Percentiles rank a stretch among this genome's conserved stretches.
Evolutionary conservation across 768 basidiomycete species (phyloP).

Genomic region (Mycena haematopus): DNA sequence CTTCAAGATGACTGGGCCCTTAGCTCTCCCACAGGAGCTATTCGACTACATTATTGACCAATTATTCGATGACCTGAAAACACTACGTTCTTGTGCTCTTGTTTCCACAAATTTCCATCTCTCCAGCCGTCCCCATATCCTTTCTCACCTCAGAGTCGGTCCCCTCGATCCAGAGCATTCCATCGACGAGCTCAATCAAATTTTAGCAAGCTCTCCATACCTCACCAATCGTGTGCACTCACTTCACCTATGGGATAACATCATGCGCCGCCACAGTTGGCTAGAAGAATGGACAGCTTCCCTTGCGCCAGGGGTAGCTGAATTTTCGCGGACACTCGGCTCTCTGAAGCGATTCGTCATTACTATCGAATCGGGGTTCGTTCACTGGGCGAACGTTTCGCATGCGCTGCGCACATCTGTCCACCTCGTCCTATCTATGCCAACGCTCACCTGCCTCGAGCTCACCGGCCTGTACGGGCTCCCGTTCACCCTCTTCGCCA

Average conservation of each 20-base stretch:
- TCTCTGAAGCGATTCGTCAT: constrained; percentile 8
- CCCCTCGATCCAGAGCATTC: constrained; percentile 9
- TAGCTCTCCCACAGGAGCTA: constrained; percentile 23
- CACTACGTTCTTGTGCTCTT: constrained; percentile 18
- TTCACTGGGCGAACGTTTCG: constrained; percentile 25
- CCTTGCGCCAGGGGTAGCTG: background rate
- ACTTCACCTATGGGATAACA: constrained; percentile 18
- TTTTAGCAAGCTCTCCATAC: background rate
- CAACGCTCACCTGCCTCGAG: constrained; percentile 17
- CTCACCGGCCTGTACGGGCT: constrained; percentile 23
- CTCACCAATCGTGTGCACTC: constrained; percentile 12
- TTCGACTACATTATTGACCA: constrained; percentile 18
- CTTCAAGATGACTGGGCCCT: background rate
- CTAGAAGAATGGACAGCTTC: background rate
- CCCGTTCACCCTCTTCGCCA: constrained; percentile 14
- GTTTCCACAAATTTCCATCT: constrained; percentile 18
- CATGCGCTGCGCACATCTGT: background rate
- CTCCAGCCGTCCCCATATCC: constrained; percentile 13
- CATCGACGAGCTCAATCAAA: constrained; percentile 2
- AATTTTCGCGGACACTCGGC: constrained; percentile 2
- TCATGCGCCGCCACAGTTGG: constrained; percentile 22
- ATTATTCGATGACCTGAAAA: constrained; percentile 14
- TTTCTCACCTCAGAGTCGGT: constrained; percentile 17
- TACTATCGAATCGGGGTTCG: constrained; percentile 14
- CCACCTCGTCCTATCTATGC: background rate